phyloP scores from a whole-genome alignment of 768 basidiomycete species.

The Leccinum olivaceopallidum region DNA sequence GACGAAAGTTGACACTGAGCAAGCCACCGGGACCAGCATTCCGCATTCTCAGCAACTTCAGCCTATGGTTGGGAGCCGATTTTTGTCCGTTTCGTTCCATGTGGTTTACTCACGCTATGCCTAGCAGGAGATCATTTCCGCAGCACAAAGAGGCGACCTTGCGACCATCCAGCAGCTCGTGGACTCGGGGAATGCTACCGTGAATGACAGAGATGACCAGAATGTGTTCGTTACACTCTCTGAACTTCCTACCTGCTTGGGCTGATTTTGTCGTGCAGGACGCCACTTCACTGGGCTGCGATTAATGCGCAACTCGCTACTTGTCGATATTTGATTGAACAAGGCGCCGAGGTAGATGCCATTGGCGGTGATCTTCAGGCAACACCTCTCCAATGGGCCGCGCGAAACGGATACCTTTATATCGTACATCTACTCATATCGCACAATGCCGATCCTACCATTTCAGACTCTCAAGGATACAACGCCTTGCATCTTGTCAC shows the following conservation, averaged over 20 bases:
- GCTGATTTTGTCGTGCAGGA: conserved; percentile 34
- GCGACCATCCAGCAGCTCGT: conserved; percentile 61
- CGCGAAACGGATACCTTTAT: conserved; percentile 95
- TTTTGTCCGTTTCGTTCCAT: background rate
- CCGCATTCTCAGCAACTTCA: conserved; percentile 23
- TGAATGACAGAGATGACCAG: conserved; percentile 81
- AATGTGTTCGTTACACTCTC: conserved; percentile 53
- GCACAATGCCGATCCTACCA: conserved; percentile 90
- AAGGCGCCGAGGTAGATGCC: conserved; percentile 94
- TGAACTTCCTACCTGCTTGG: background rate
- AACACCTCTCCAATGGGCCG: conserved; percentile 98
- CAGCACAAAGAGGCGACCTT: conserved; percentile 87
- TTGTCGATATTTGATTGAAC: conserved; percentile 84
- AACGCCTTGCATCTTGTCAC: conserved; percentile 95
- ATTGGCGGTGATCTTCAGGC: conserved; percentile 92
- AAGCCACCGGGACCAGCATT: conserved; percentile 31
- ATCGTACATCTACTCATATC: conserved; percentile 89
- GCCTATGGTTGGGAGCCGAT: conserved; percentile 21
- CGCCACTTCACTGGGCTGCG: conserved; percentile 96
- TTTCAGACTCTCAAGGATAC: conserved; percentile 92
- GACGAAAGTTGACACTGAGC: conserved; percentile 27
- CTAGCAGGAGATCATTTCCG: conserved; percentile 69
- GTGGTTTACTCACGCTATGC: conserved; percentile 6
- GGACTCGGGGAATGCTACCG: conserved; percentile 66
- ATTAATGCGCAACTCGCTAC: conserved; percentile 94